These are phyloP conservation scores for Talaromyces adpressus DNA, from an alignment of 495 filamentous ascomycete species.

Conservation along the genomic window DNA sequence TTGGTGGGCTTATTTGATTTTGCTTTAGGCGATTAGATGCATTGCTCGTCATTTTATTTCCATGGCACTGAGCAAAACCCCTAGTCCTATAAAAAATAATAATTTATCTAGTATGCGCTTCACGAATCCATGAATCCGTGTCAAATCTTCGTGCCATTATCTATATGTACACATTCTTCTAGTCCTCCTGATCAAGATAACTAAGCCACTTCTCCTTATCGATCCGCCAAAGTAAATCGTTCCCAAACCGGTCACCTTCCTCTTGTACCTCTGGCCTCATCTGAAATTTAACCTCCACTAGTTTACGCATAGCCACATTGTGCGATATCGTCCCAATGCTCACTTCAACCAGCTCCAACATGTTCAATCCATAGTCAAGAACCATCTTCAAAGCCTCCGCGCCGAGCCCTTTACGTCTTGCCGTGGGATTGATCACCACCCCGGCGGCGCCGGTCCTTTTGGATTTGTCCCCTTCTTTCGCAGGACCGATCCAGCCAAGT, in stretches of 20 bases:
- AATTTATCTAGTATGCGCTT: too few relatives aligned
- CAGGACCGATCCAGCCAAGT: slow-evolving; percentile 5
- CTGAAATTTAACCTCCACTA: not conserved
- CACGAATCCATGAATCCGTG: not conserved
- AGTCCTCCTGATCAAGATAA: not conserved
- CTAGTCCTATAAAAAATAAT: too few relatives aligned
- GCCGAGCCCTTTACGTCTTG: not conserved
- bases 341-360: not conserved
- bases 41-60: not conserved
- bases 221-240: not conserved
- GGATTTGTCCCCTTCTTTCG: not conserved
- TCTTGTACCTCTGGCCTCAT: not conserved
- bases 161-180: not conserved
- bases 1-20: not conserved
- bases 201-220: not conserved
- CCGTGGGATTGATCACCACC: not conserved
- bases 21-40: not conserved
- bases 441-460: not conserved
- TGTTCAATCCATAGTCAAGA: not conserved
- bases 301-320: not conserved
- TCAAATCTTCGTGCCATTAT: not conserved
- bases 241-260: not conserved
- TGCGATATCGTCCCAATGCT: not conserved
- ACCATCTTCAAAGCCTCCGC: not conserved
- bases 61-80: too few relatives aligned